Evolutionary conservation across 2,329 filamentous ascomycete genomes (phyloP).

Genomic region (Cercospora citrullina): DNA sequence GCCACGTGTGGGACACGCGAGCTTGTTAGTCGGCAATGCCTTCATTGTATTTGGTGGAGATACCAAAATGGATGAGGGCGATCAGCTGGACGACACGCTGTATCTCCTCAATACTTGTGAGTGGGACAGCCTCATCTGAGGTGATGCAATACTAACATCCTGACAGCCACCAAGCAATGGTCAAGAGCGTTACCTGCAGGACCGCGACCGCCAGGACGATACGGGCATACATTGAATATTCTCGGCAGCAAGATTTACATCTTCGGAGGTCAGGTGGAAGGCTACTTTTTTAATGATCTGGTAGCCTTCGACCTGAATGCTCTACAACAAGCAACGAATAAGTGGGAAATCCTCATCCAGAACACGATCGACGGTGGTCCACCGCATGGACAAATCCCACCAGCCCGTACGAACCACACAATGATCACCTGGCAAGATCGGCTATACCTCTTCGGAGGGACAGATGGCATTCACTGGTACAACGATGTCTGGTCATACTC

Average conservation of each 20-base stretch:
- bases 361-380: slow-evolving; percentile 66
- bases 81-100: slow-evolving; percentile 88
- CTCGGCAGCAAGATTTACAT: slow-evolving; percentile 96
- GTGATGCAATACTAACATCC: slow-evolving; percentile 3
- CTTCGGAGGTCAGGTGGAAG: slow-evolving; percentile 96
- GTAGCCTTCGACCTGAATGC: slow-evolving; percentile 95
- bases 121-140: slow-evolving; percentile 42
- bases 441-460: slow-evolving; percentile 96
- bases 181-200: slow-evolving; percentile 88
- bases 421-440: slow-evolving; percentile 90
- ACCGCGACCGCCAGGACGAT: slow-evolving; percentile 81
- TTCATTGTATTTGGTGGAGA: slow-evolving; percentile 99
- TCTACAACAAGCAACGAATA: slow-evolving; percentile 83
- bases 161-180: slow-evolving; percentile 91
- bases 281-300: slow-evolving; percentile 96
- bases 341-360: slow-evolving; percentile 88
- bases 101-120: slow-evolving; percentile 97
- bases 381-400: slow-evolving; percentile 68
- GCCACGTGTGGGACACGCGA: slow-evolving; percentile 89
- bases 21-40: slow-evolving; percentile 92
- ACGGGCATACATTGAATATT: slow-evolving; percentile 95
- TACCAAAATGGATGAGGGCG: slow-evolving; percentile 92
- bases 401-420: slow-evolving; percentile 90
- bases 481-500: slow-evolving; percentile 99
- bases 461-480: slow-evolving; percentile 95